A percentile compares a stretch with the other conserved stretches of the same genome.
phyloP scores from a whole-genome alignment of 768 basidiomycete species.

The Psilocybe cubensis region DNA sequence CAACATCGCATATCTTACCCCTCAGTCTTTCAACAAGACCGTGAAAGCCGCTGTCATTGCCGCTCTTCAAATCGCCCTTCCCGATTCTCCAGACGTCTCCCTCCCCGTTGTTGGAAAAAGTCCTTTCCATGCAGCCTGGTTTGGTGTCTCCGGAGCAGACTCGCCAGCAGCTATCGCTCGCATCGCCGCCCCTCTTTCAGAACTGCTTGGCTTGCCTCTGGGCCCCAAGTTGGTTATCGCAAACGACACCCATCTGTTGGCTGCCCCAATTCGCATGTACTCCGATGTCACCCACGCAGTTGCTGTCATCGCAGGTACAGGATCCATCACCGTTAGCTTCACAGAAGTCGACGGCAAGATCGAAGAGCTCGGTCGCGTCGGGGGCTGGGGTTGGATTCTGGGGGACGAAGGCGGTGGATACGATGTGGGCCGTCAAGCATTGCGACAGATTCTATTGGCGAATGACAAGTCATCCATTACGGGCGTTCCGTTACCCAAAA shows the following conservation, averaged over 20 bases:
- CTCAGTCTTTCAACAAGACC: constrained; percentile 58
- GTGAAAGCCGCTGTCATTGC: constrained; percentile 54
- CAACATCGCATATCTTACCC: constrained; percentile 81
- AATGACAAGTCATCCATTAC: constrained; percentile 52
- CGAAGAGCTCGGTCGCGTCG: constrained; percentile 67
- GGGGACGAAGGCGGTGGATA: constrained; percentile 87
- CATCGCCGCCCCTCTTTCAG: constrained; percentile 56
- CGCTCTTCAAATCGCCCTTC: constrained; percentile 40
- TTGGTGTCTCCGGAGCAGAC: constrained; percentile 85
- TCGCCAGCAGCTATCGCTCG: constrained; percentile 63
- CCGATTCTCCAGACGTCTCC: constrained; percentile 10
- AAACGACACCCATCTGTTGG: constrained; percentile 87
- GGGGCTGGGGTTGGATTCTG: constrained; percentile 86
- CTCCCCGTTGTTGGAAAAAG: constrained; percentile 20
- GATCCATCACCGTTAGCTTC: constrained; percentile 76
- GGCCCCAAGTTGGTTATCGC: constrained; percentile 62
- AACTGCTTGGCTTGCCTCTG: constrained; percentile 58
- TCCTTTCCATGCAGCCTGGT: constrained; percentile 74
- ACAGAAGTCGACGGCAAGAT: constrained; percentile 44
- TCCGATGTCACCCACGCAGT: constrained; percentile 64
- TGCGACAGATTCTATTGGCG: constrained; percentile 67
- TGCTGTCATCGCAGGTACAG: constrained; percentile 81
- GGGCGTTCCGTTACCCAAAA: constrained; percentile 31
- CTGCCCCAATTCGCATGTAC: constrained; percentile 71
- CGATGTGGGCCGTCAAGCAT: constrained; percentile 74